phyloP scores from a whole-genome alignment of 2,329 filamentous ascomycete genomes.

The Xylaria arbuscula region DNA sequence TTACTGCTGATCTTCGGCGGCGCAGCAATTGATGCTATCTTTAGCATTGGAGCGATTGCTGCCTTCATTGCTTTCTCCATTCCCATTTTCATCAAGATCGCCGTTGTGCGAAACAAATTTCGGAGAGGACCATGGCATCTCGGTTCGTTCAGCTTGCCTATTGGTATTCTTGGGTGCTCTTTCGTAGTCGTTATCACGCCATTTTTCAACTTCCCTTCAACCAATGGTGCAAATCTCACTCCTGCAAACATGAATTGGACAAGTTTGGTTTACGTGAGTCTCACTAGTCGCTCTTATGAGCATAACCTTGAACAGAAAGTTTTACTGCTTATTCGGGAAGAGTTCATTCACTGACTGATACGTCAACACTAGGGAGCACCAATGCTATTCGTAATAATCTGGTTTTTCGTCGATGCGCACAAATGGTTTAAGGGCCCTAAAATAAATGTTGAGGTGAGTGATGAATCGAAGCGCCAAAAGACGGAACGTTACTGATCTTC shows the following conservation, averaged over 20 bases:
- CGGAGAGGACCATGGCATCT: constrained; percentile 76
- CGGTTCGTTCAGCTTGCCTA: constrained; percentile 66
- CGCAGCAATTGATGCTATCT: constrained; percentile 73
- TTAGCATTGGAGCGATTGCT: constrained; percentile 75
- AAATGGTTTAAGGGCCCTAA: constrained; percentile 79
- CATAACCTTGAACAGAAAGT: background rate
- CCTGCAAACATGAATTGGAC: constrained; percentile 74
- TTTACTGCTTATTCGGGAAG: background rate
- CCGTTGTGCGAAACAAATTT: constrained; percentile 71
- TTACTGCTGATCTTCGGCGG: constrained; percentile 73
- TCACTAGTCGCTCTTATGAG: background rate
- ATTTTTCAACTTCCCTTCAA: constrained; percentile 72
- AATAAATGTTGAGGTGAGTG: constrained; percentile 67
- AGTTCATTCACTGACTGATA: constrained; percentile 9
- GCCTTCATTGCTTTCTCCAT: constrained; percentile 72
- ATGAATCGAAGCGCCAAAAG: background rate
- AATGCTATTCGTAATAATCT: constrained; percentile 68
- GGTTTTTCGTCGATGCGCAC: constrained; percentile 71
- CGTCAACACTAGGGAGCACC: constrained; percentile 61
- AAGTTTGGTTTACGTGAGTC: constrained; percentile 64
- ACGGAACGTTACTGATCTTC: constrained; percentile 15
- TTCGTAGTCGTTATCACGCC: constrained; percentile 76
- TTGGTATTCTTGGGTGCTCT: constrained; percentile 65
- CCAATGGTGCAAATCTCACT: constrained; percentile 65
- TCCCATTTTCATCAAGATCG: constrained; percentile 68